Conservation (phyloP, 345 rosid genomes). For the Erucastrum elatum region DNA sequence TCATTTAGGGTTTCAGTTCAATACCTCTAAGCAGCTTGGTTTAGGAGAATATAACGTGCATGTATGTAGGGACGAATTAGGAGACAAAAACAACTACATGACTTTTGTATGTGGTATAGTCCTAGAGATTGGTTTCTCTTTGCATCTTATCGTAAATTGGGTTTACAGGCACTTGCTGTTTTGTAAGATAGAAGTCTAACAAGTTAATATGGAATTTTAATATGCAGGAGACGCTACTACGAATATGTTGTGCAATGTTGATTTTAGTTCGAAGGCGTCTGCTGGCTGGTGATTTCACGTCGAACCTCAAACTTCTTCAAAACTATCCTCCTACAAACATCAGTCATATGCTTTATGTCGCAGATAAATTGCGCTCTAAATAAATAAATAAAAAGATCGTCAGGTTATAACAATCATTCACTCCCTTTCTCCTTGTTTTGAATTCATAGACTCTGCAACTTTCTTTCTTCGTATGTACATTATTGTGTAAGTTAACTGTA, state of each 20-base stretch:
- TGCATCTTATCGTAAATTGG: background rate
- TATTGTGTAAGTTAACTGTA: slow-evolving; percentile 19
- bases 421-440: background rate
- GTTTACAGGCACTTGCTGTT: background rate
- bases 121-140: background rate
- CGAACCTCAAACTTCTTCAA: slow-evolving; percentile 80
- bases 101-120: background rate
- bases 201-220: background rate
- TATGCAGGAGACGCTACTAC: slow-evolving; percentile 35
- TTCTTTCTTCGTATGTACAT: slow-evolving; percentile 29
- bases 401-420: slow-evolving; percentile 9
- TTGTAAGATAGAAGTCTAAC: background rate
- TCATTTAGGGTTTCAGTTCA: background rate
- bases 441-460: slow-evolving; percentile 15
- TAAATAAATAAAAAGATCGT: background rate
- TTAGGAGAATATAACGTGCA: background rate
- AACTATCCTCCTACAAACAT: slow-evolving; percentile 79
- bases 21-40: background rate
- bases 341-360: slow-evolving; percentile 49
- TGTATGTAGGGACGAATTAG: background rate
- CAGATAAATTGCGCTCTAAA: slow-evolving; percentile 37
- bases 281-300: slow-evolving; percentile 66
- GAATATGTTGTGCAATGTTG: slow-evolving; percentile 42
- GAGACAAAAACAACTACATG: background rate
- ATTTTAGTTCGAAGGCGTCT: slow-evolving; percentile 55